Evolutionary conservation across 345 rosid genomes (phyloP).

Genomic region (Acer negundo): DNA sequence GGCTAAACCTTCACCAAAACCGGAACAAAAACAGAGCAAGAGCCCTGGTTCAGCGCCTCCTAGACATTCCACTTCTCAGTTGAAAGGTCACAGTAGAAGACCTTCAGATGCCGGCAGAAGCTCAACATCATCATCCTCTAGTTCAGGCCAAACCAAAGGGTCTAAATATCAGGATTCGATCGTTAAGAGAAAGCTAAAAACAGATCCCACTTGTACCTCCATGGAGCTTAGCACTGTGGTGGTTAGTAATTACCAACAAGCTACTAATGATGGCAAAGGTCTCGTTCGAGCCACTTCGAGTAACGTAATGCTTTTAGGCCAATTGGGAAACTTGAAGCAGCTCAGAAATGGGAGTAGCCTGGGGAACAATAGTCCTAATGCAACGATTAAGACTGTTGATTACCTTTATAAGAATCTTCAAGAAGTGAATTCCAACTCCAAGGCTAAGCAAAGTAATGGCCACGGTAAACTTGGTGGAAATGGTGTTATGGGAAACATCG

Average conservation of each 20-base stretch:
- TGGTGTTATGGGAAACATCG: constrained; percentile 72
- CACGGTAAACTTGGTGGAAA: constrained; percentile 29
- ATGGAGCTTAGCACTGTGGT: constrained; percentile 28
- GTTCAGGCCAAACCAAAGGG: constrained; percentile 21
- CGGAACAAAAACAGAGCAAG: constrained; percentile 28
- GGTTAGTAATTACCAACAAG: constrained; percentile 4
- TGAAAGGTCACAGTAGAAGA: constrained; percentile 20
- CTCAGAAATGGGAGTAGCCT: constrained; percentile 13
- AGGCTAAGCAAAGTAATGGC: constrained; percentile 30
- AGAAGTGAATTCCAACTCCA: constrained; percentile 19
- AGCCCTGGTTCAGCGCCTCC: constrained; percentile 26
- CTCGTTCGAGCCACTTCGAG: constrained; percentile 41
- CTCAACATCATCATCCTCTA: constrained; percentile 43
- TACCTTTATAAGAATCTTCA: constrained; percentile 21
- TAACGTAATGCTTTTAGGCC: constrained; percentile 32
- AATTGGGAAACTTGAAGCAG: constrained; percentile 46
- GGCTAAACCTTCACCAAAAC: constrained; percentile 25
- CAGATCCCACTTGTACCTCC: constrained; percentile 15
- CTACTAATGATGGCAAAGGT: constrained; percentile 30
- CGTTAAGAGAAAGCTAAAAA: constrained; percentile 12
- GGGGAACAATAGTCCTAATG: constrained; percentile 29
- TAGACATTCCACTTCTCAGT: constrained; percentile 16
- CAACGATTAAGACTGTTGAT: constrained; percentile 33
- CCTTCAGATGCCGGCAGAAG: constrained; percentile 40
- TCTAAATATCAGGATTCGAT: not conserved